These are phyloP conservation scores for Glaciozyma martinii DNA, from an alignment of 768 basidiomycete species.

Conservation along the genomic window DNA sequence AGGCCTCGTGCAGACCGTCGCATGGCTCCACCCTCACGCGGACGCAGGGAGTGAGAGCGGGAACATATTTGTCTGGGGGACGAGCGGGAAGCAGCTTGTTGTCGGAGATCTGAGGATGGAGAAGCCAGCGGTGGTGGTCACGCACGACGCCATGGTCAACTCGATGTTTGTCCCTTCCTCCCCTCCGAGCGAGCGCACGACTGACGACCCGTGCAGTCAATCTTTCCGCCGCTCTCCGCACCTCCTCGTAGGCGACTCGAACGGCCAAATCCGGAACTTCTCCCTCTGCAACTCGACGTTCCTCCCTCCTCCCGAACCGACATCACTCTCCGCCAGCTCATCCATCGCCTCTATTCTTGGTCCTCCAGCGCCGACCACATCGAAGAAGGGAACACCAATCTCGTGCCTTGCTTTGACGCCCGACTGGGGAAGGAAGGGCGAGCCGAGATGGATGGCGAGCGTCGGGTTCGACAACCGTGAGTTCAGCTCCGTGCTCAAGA, in stretches of 20 bases:
- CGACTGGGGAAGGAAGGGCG: background rate
- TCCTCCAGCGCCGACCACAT: background rate
- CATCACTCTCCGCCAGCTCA: background rate
- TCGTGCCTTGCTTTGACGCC: background rate
- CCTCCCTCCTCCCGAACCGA: background rate
- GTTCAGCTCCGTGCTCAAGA: background rate
- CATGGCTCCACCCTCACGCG: background rate
- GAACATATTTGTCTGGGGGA: slow-evolving; percentile 3
- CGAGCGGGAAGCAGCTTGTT: slow-evolving; percentile 6
- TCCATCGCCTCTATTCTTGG: background rate
- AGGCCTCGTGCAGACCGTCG: slow-evolving; percentile 3
- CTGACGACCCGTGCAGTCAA: background rate
- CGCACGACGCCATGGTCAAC: slow-evolving; percentile 3
- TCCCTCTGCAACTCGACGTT: background rate
- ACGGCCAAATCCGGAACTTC: slow-evolving; percentile 2
- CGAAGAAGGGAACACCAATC: slow-evolving; percentile 6
- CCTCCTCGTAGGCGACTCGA: slow-evolving; percentile 5
- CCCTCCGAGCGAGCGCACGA: background rate
- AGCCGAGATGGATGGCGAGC: slow-evolving; percentile 5
- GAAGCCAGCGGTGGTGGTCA: background rate
- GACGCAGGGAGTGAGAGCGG: background rate
- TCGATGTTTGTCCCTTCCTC: background rate
- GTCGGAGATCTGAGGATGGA: slow-evolving; percentile 1
- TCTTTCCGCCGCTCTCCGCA: slow-evolving; percentile 2
- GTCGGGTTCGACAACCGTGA: slow-evolving; percentile 10